Percentiles rank a stretch among this genome's conserved stretches.
phyloP scores from a whole-genome alignment of 768 basidiomycete genomes.

The Kwoniella bestiolae region DNA sequence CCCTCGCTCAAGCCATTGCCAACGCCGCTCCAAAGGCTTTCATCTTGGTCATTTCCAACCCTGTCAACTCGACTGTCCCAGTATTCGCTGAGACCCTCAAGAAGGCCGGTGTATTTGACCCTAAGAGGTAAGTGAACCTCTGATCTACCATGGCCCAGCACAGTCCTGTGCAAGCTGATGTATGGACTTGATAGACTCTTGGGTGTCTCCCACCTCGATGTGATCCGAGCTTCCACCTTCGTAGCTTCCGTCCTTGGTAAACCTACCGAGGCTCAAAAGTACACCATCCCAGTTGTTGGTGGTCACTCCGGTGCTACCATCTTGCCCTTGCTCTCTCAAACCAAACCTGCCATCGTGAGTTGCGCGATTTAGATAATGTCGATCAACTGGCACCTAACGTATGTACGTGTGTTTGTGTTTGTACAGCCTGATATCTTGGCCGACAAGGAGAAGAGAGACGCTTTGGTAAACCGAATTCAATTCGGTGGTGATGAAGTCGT shows the following conservation, averaged over 20 bases:
- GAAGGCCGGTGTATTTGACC: constrained; percentile 91
- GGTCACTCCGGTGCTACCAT: constrained; percentile 98
- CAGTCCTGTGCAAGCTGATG: constrained; percentile 9
- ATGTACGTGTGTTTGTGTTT: neutral
- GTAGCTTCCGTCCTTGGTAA: constrained; percentile 67
- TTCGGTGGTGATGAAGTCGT: constrained; percentile 99
- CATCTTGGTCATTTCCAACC: constrained; percentile 97
- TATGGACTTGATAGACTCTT: constrained; percentile 63
- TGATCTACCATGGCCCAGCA: neutral
- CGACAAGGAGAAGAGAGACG: constrained; percentile 71
- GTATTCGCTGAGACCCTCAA: constrained; percentile 91
- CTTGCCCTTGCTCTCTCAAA: constrained; percentile 91
- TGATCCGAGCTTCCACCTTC: constrained; percentile 94
- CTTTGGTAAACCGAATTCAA: constrained; percentile 90
- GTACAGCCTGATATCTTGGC: constrained; percentile 64
- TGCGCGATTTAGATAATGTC: neutral
- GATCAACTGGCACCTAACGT: neutral
- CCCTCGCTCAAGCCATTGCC: constrained; percentile 85
- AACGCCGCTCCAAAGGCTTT: constrained; percentile 88
- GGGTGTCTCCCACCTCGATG: constrained; percentile 97
- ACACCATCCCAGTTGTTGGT: constrained; percentile 85
- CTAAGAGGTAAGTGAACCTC: constrained; percentile 63
- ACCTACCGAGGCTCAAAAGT: constrained; percentile 62
- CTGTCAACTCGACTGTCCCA: constrained; percentile 87
- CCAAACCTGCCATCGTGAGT: constrained; percentile 53